Percentiles rank a stretch among this genome's conserved stretches.
phyloP scores from a whole-genome alignment of 2,329 filamentous ascomycete genomes.

The Fusarium torulosum region DNA sequence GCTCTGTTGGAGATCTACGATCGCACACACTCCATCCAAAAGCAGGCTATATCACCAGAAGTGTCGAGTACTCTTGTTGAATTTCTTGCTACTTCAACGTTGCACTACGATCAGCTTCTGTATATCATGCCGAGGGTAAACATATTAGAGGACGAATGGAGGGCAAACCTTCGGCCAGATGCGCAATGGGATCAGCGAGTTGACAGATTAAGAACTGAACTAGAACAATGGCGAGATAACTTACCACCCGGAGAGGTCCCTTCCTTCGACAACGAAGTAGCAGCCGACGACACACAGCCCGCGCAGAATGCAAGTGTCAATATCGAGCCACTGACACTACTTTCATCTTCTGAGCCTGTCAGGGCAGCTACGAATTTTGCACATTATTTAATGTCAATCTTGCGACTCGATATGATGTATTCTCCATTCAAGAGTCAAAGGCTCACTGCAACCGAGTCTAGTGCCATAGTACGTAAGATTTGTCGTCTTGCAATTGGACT shows the following conservation, averaged over 20 bases:
- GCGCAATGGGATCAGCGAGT: slow-evolving; percentile 19
- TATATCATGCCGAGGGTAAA: slow-evolving; percentile 30
- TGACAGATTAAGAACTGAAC: slow-evolving; percentile 5
- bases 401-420: slow-evolving; percentile 36
- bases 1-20: slow-evolving; percentile 38
- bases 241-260: slow-evolving; percentile 13
- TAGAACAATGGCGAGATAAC: slow-evolving; percentile 27
- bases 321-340: slow-evolving; percentile 6
- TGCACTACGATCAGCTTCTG: slow-evolving; percentile 26
- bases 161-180: slow-evolving; percentile 12
- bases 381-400: slow-evolving; percentile 27
- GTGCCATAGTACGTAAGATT: slow-evolving; percentile 4
- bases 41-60: slow-evolving; percentile 5
- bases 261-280: not conserved
- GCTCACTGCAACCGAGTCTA: not conserved
- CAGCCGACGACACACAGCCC: not conserved
- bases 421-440: not conserved
- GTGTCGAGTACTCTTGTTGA: slow-evolving; percentile 16
- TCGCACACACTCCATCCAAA: slow-evolving; percentile 26
- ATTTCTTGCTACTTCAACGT: slow-evolving; percentile 4
- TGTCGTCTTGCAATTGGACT: slow-evolving; percentile 32
- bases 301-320: not conserved
- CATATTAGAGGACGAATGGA: slow-evolving; percentile 35
- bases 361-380: slow-evolving; percentile 33
- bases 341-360: slow-evolving; percentile 20